phyloP scores from a whole-genome alignment of 805 yeast genomes.

The Grigorovia transvaalensis region DNA sequence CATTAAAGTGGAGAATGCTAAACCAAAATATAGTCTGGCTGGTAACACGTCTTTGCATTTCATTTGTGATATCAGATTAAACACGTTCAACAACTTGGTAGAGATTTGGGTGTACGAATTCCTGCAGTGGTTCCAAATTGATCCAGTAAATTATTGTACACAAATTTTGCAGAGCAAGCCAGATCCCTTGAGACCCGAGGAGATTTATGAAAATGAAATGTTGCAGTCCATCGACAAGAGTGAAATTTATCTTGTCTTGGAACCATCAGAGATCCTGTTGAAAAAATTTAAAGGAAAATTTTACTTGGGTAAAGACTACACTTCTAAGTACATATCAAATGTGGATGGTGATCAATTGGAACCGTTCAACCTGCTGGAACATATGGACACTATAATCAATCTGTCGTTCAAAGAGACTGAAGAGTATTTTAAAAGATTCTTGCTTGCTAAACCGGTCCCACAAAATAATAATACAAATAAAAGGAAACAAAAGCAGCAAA shows the following conservation, averaged over 20 bases:
- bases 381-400: conserved; percentile 2
- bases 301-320: conserved; percentile 26
- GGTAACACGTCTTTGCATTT: conserved; percentile 15
- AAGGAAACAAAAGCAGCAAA: background rate
- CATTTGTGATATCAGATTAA: conserved; percentile 40
- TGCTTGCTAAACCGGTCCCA: conserved; percentile 1
- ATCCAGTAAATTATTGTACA: conserved; percentile 16
- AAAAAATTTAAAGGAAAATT: conserved; percentile 34
- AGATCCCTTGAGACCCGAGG: conserved; percentile 8
- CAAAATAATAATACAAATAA: background rate
- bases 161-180: conserved; percentile 10
- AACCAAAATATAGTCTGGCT: background rate
- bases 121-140: conserved; percentile 30
- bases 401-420: conserved; percentile 10
- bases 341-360: background rate
- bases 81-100: conserved; percentile 34
- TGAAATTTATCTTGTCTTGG: conserved; percentile 47
- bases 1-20: conserved; percentile 30
- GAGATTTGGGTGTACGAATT: conserved; percentile 41
- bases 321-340: conserved; percentile 7
- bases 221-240: conserved; percentile 19
- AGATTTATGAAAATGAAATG: conserved; percentile 7
- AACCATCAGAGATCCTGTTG: conserved; percentile 32
- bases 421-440: conserved; percentile 12
- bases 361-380: conserved; percentile 6